Evolutionary conservation across 1,284 basidiomycete species (phyloP).

Genomic region (Marasmius tenuissimus): DNA sequence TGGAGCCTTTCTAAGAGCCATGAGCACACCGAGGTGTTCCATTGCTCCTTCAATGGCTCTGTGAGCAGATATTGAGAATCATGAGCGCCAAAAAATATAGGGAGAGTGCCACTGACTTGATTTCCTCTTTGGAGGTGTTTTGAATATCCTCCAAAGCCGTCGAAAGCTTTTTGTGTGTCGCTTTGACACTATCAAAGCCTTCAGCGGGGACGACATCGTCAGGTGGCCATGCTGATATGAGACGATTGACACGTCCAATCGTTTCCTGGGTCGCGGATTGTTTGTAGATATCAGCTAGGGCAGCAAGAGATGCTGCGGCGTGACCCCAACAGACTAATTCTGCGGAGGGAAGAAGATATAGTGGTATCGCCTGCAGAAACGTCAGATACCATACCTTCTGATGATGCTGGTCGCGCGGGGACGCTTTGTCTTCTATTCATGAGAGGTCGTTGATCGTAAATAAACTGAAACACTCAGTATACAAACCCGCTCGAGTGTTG

Average conservation of each 20-base stretch:
- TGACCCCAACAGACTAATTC: constrained; percentile 74
- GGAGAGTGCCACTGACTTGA: constrained; percentile 46
- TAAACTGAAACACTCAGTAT: not conserved
- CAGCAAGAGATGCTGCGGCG: constrained; percentile 54
- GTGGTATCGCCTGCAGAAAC: not conserved
- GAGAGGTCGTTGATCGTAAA: constrained; percentile 7
- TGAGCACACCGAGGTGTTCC: constrained; percentile 65
- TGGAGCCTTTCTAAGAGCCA: constrained; percentile 69
- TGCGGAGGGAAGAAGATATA: constrained; percentile 24
- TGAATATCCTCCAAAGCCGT: constrained; percentile 64
- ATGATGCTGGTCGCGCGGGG: constrained; percentile 53
- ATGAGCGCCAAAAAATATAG: constrained; percentile 8
- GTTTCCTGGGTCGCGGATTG: constrained; percentile 53
- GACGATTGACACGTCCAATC: constrained; percentile 67
- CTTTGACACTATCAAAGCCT: constrained; percentile 62
- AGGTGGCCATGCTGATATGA: constrained; percentile 67
- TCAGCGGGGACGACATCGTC: constrained; percentile 69
- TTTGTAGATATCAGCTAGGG: constrained; percentile 53
- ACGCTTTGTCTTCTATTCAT: constrained; percentile 59
- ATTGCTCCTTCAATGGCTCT: constrained; percentile 73
- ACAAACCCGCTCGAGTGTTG: not conserved
- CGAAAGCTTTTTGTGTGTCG: constrained; percentile 59
- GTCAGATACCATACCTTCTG: constrained; percentile 47
- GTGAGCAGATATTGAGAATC: constrained; percentile 7
- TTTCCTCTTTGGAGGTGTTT: constrained; percentile 57